A percentile compares a stretch with the other conserved stretches of the same genome.
Evolutionary conservation across 2,329 filamentous ascomycete species (phyloP).

Genomic region (Penicillium sp.): DNA sequence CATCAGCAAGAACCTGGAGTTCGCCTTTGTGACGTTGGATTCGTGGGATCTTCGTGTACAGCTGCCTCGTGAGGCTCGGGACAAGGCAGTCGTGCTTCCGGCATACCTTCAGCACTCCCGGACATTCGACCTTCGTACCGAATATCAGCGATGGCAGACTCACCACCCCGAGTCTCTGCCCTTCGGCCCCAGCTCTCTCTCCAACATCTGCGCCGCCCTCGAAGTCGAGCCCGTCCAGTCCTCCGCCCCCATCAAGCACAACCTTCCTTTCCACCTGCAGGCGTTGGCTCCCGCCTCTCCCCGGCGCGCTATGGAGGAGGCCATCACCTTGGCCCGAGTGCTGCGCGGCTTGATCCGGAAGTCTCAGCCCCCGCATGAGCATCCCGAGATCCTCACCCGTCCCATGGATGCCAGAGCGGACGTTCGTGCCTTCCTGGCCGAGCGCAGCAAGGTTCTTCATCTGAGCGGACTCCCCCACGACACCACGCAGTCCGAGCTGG

Average conservation of each 20-base stretch:
- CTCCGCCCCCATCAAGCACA: conserved; percentile 96
- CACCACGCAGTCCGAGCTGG: conserved; percentile 94
- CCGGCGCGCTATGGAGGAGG: conserved; percentile 93
- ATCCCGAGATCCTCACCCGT: conserved; percentile 85
- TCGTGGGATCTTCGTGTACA: conserved; percentile 98
- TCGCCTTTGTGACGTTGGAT: conserved; percentile 96
- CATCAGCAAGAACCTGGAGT: conserved; percentile 82
- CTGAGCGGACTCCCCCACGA: conserved; percentile 96
- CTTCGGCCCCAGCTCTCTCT: conserved; percentile 87
- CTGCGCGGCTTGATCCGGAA: conserved; percentile 88
- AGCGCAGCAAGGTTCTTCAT: conserved; percentile 95
- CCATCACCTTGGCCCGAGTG: conserved; percentile 84
- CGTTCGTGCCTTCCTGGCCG: conserved; percentile 87
- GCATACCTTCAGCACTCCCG: conserved; percentile 96
- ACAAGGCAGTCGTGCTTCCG: conserved; percentile 93
- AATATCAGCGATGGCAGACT: conserved; percentile 97
- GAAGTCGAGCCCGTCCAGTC: conserved; percentile 97
- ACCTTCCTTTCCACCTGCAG: conserved; percentile 94
- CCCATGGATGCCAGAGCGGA: conserved; percentile 96
- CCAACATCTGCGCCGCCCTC: conserved; percentile 95
- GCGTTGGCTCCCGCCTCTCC: conserved; percentile 90
- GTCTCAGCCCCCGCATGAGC: conserved; percentile 85
- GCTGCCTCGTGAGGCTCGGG: conserved; percentile 89
- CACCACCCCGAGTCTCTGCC: conserved; percentile 96
- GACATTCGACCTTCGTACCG: conserved; percentile 90